Evolutionary conservation across 768 basidiomycete genomes (phyloP).

Genomic region (Tricholoma sp.): DNA sequence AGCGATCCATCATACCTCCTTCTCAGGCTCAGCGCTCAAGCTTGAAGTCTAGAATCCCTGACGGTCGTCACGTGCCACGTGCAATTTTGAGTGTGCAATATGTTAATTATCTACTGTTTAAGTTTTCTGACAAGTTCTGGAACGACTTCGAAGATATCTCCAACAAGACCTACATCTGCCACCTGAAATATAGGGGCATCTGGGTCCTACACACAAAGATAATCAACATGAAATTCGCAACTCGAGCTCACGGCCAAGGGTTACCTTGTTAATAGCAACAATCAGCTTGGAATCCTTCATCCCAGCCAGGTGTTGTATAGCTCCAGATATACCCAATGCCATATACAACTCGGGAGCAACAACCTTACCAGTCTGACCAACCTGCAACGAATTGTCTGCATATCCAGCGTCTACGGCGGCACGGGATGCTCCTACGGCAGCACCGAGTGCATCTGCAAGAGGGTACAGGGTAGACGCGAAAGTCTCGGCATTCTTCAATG

Average conservation of each 20-base stretch:
- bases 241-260: conserved; percentile 9
- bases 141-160: conserved; percentile 87
- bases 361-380: conserved; percentile 99
- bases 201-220: conserved; percentile 55
- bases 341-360: conserved; percentile 96
- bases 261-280: conserved; percentile 94
- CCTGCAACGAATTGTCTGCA: conserved; percentile 95
- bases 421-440: conserved; percentile 96
- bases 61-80: too few species aligned
- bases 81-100: too few species aligned
- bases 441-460: conserved; percentile 87
- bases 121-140: conserved; percentile 89
- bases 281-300: conserved; percentile 99
- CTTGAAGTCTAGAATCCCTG: too few species aligned
- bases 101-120: conserved; percentile 39
- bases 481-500: conserved; percentile 91
- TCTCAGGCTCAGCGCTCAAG: too few species aligned
- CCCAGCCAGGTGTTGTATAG: conserved; percentile 97
- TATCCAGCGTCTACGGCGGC: conserved; percentile 99
- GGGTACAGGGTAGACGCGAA: conserved; percentile 85
- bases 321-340: conserved; percentile 95
- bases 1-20: conserved; percentile 22
- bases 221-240: conserved; percentile 5
- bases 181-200: conserved; percentile 99
- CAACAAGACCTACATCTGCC: conserved; percentile 92